Base-by-base conservation (phyloP, 2,329 filamentous ascomycete genomes). In the Oidium heveae region DNA sequence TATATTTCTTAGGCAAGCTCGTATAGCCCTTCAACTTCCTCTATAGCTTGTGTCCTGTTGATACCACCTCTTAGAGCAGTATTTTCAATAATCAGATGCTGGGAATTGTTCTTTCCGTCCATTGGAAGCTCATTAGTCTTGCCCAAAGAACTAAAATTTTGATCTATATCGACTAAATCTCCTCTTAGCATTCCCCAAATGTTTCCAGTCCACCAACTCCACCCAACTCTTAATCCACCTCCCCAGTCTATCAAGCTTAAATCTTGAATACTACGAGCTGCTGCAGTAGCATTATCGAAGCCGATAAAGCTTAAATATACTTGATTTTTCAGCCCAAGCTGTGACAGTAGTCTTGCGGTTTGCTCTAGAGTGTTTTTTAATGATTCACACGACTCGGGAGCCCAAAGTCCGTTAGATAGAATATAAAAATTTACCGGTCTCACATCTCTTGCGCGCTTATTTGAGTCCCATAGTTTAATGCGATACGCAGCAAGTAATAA, bases 341-440 rank as follows among this genome's bases (percentile, higher is more conserved):
- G 13, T 33, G 24, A n/a, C 13, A 33, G 7, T 15, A 50, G 32
- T 4, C 6, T 33, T 16, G 47, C 47, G 9, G 47, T 50, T 33
- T 33, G 22, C 20, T 50, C 47, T n/a, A 50, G 20, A 12, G 47
- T 50, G 8, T 33, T 28, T 28, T 24, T 12, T 3, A 50, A 28
- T 13, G n/a, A 28, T 10, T 20, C 24, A 83, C 58, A 52, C 3
- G 32, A 33, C 1, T 47, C 53, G 33, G 57, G 52, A 2, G 46
- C 51, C 61, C 57, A 61, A 18, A 56, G 56, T 33, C 61, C 60
- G 52, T 60, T 59, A 2, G 55, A 58, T 12, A 62, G 44, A 10
- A 62, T 54, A 49, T 61, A 62, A n/a, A 60, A 56, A 49, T 57
- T 61, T 51, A 59, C 56, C 15, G 60, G 60, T 22, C 58, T 37